These are phyloP conservation scores for Pseudodiploospora longispora DNA, from an alignment of 2,329 filamentous ascomycete species.

Conservation along the genomic window DNA sequence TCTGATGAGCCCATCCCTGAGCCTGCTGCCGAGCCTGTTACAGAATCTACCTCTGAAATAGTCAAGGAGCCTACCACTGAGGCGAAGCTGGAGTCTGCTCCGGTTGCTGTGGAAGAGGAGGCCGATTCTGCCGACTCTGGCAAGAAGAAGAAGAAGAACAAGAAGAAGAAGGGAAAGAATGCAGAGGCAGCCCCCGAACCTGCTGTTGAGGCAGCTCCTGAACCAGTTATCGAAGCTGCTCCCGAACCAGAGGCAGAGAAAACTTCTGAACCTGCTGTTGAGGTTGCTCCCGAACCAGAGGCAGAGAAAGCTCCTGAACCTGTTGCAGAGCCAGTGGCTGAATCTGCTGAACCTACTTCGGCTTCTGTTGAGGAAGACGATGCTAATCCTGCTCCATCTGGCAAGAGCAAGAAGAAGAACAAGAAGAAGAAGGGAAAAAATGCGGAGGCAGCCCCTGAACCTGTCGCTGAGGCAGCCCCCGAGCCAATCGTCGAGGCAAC, in stretches of 20 bases:
- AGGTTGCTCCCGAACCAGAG: background rate
- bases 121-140: background rate
- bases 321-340: background rate
- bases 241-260: background rate
- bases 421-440: background rate
- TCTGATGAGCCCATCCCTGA: background rate
- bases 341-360: background rate
- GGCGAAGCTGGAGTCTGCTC: background rate
- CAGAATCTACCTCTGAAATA: too few relatives aligned
- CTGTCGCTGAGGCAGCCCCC: background rate
- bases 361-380: background rate
- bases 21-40: too few relatives aligned
- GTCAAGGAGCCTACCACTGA: background rate
- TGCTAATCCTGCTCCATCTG: background rate
- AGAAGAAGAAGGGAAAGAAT: background rate
- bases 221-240: slow-evolving; percentile 1
- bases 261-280: background rate
- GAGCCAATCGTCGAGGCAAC: background rate
- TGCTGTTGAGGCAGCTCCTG: slow-evolving; percentile 4
- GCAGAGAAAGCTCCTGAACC: background rate
- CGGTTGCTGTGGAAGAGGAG: background rate
- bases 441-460: background rate
- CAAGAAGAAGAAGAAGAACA: too few relatives aligned
- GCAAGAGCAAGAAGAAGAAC: too few relatives aligned
- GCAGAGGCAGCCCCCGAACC: slow-evolving; percentile 4